Conservation (phyloP, 2,329 filamentous ascomycete species). For the Apiospora saccharicola region DNA sequence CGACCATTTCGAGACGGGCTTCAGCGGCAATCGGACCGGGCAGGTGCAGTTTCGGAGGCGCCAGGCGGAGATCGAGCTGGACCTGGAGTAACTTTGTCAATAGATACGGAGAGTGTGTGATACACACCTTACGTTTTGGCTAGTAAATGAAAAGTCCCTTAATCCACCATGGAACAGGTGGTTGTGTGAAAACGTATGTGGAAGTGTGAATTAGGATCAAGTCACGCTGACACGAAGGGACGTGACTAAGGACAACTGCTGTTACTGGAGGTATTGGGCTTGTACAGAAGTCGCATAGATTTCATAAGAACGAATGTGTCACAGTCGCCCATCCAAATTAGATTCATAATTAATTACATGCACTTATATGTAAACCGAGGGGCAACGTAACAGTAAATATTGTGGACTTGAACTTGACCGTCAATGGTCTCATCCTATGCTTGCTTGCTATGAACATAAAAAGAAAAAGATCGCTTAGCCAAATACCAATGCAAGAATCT, state of each 20-base stretch:
- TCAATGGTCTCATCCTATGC: background rate
- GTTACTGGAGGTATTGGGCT: too few species aligned
- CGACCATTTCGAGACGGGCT: constrained; percentile 33
- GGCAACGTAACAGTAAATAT: too few species aligned
- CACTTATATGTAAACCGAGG: too few species aligned
- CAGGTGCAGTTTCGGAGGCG: constrained; percentile 39
- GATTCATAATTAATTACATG: too few species aligned
- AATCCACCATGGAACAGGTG: too few species aligned
- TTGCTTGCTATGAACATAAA: background rate
- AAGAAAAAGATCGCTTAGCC: background rate
- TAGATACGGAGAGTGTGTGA: background rate
- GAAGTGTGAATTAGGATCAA: background rate
- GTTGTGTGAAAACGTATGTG: background rate
- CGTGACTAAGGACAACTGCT: too few species aligned
- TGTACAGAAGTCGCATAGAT: too few species aligned
- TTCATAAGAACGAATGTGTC: background rate
- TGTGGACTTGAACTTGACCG: background rate
- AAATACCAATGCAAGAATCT: constrained; percentile 6
- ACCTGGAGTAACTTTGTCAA: constrained; percentile 24
- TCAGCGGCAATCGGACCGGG: constrained; percentile 32
- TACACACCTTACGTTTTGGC: background rate
- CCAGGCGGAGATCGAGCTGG: constrained; percentile 41
- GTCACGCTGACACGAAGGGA: too few species aligned
- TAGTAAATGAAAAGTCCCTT: background rate
- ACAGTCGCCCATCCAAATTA: too few species aligned